These are phyloP conservation scores for Ceratocystis cacaofunesta DNA, from an alignment of 2,329 filamentous ascomycete species.

Conservation along the genomic window DNA sequence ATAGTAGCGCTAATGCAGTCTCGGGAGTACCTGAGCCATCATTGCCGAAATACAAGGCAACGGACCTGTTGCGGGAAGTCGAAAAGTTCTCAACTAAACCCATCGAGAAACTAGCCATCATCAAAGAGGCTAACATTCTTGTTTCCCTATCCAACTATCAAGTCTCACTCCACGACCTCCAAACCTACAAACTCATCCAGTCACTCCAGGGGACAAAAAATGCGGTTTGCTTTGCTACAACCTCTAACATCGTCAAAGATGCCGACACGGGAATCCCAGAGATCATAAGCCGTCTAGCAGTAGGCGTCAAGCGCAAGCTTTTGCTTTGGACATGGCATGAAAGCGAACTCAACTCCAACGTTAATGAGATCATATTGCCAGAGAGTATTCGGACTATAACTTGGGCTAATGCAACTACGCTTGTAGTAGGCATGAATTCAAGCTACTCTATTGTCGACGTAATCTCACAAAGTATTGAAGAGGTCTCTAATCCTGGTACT, in stretches of 20 bases:
- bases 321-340: conserved; percentile 93
- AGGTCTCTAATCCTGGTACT: conserved; percentile 64
- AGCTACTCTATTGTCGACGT: conserved; percentile 86
- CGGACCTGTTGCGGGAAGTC: conserved; percentile 77
- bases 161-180: conserved; percentile 77
- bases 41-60: conserved; percentile 36
- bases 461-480: conserved; percentile 53
- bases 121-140: conserved; percentile 86
- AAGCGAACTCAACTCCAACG: conserved; percentile 65
- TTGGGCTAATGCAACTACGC: conserved; percentile 74
- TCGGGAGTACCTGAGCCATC: conserved; percentile 7
- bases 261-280: conserved; percentile 72
- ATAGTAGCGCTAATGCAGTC: conserved; percentile 4
- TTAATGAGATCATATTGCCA: conserved; percentile 60
- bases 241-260: conserved; percentile 90
- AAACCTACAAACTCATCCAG: conserved; percentile 70
- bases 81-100: conserved; percentile 86
- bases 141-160: conserved; percentile 83
- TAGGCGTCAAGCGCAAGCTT: conserved; percentile 81
- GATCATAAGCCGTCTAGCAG: conserved; percentile 80
- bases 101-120: conserved; percentile 84
- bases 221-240: conserved; percentile 79
- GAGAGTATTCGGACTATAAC: conserved; percentile 79
- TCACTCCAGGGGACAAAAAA: conserved; percentile 71
- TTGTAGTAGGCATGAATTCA: conserved; percentile 81